Base-by-base conservation (phyloP, 2,329 filamentous ascomycete species). In the Cercospora zeae-maydis region DNA sequence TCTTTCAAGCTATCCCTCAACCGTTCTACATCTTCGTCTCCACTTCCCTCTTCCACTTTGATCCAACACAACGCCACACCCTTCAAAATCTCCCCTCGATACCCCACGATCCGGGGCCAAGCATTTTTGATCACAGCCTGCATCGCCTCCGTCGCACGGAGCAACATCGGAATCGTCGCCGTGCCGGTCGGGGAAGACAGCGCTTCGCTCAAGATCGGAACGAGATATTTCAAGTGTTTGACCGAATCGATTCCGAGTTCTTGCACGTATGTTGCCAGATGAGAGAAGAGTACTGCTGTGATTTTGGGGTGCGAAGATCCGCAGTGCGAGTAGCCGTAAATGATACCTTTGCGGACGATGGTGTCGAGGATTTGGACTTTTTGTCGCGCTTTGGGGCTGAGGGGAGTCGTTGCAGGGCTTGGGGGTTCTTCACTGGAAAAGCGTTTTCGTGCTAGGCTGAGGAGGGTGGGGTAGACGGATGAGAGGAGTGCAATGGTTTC, bases 161-260 rank as follows among this genome's bases (percentile, higher is more conserved):
- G 58, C 1, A 92, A 76, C 1, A 88, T 77, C 76, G 1, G 83
- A 78, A 65, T 84, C 79, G 1, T 82, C 79, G 71, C 95, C 87
- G 70, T 92, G 86, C 2, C 84, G 81, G 95, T 91, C 0, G 90
- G 89, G 70, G 93, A 89, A 0, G 84, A 82, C 58, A 96, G 78
- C 9, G 88, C 83, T 39, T 80, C 78, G 2, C 85, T 85, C 9
- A 91, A 75, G 66, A 93, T 80, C 0, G 89, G 86, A 0, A 96
- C 73, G 7, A 93, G 75, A 51, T 86, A 84, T 81, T 87, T 86
- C 1, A 92, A 77, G 73, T 93, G 87, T 70, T 88, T 90, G 30
- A 87, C 83, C 1, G 84, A 79, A 64, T 85, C 79, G 58, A 92
- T 80, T 42, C 85, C 85, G 72, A 92, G 78, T 13, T 79, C 80